Base-by-base conservation (phyloP, 805 yeast species). In the Metahyphopichia silvanorum region DNA sequence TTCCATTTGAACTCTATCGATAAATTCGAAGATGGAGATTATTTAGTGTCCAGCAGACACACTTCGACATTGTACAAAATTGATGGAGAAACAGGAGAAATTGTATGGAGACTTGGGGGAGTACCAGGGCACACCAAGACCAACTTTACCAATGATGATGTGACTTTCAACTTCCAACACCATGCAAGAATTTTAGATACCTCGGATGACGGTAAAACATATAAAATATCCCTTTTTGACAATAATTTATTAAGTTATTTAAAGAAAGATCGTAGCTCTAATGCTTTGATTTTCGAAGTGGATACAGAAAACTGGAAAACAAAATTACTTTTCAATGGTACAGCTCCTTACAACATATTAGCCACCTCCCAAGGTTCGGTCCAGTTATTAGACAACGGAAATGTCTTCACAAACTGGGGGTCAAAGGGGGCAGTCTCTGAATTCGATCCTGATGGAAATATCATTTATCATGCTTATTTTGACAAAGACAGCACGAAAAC, bases 1-100 rank as follows among this genome's bases (percentile, higher is more conserved):
- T 58, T 58, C 49, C 63, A 58, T 37, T 51, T 57, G 34, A 58
- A 58, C 31, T 57, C 63, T 2, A 57, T 56, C 22, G 64, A 57
- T 34, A 58, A 57, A 33, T 54, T 54, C 38, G 47, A 31, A 7
- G 34, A 47, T 26, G 55, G 60, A n/a, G 53, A 53, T 34, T 56
- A 57, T 35, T 25, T 55, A 16, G 25, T 57, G 14, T 51, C 57
- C n/a, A 53, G 62, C 5, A 46, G 63, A 38, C 55, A 56, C 38
- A 40, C 51, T 13, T 45, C 61, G 1, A 40, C 63, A 2, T 33
- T 57, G 16, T 57, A 50, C 43, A 57, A 57, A 36, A 38, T 56
- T 16, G 34, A 44, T 32, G 62, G 62, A n/a, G 38, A 42, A 7
- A 51, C 51, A 10, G 63, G 62, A 5, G 51, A 53, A 19, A 39